Evolutionary conservation across 2,329 filamentous ascomycete species (phyloP), one percentile per base, ranked within the genome.

Genomic region (Pseudogymnoascus sp.): DNA sequence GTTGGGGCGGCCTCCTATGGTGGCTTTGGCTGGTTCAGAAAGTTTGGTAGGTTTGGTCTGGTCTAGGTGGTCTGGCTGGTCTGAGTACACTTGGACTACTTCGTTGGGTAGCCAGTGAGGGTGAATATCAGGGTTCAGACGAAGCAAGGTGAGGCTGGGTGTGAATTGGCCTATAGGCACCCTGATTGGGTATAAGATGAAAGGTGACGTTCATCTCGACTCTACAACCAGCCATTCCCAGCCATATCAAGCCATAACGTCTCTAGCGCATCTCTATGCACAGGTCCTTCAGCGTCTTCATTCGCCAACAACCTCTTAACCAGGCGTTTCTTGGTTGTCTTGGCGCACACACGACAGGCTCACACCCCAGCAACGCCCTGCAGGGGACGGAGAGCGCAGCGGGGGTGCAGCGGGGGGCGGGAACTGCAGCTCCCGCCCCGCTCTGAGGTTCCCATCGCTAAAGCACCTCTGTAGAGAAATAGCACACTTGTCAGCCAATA

Each of bases 281-380:
- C 25, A 53, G 46, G 46, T 53, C 46, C 46, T 53, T 53, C 46
- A 53, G 46, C 46, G 3, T 18, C 46, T 53, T 53, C 25, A 53
- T 53, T 53, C 46, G 46, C 11, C 46, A n/a, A 53, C n/a, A 11
- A 12, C 46, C 46, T 53, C 46, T 34, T 31, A 53, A 31, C 46
- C 46, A 53, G 46, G 25, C 25, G 25, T 31, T n/a, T 31, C 46
- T 53, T 31, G 46, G n/a, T n/a, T 2, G n/a, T 53, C 46, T 53
- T 53, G 46, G 46, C 46, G 25, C 46, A 31, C 46, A 53, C n/a
- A 53, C 46, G 46, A 53, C 46, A 53, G 46, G 46, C 46, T 53
- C 46, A 53, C 7, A 53, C 25, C 46, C 46, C 46, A 53, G 46
- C 25, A 11, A 11, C 46, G 46, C 46, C 46, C 46, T 53, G 46